Evolutionary conservation across 1,284 basidiomycete species (phyloP).

Genomic region (Gomphus bonarii): DNA sequence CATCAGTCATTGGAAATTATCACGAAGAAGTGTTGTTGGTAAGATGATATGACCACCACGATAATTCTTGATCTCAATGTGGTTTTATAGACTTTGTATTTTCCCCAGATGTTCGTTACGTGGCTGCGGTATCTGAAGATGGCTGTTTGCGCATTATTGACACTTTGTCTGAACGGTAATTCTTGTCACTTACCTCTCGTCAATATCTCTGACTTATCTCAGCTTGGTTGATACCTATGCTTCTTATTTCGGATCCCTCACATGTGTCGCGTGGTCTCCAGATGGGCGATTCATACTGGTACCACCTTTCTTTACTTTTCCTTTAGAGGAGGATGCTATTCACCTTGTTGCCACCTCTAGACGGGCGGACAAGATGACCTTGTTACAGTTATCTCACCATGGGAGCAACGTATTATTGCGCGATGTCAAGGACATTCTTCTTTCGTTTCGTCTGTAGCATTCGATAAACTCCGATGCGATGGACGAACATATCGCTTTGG

Average conservation of each 20-base stretch:
- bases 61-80: constrained; percentile 1
- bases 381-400: constrained; percentile 84
- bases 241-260: constrained; percentile 86
- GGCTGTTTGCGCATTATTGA: constrained; percentile 84
- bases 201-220: constrained; percentile 1
- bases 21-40: constrained; percentile 66
- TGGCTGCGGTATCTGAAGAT: constrained; percentile 82
- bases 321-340: not conserved
- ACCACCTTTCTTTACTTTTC: constrained; percentile 16
- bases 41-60: constrained; percentile 18
- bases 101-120: constrained; percentile 80
- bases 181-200: constrained; percentile 13
- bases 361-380: constrained; percentile 91
- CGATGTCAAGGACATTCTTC: constrained; percentile 95
- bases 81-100: constrained; percentile 68
- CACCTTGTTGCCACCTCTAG: constrained; percentile 23
- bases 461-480: constrained; percentile 81
- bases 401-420: constrained; percentile 89
- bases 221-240: constrained; percentile 75
- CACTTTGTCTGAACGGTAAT: constrained; percentile 72
- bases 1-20: constrained; percentile 76
- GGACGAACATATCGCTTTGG: constrained; percentile 85
- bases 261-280: constrained; percentile 88
- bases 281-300: constrained; percentile 89
- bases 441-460: constrained; percentile 83